Conservation (phyloP, 1,139 yeast genomes). For the Geotrichum cucujoidarum region DNA sequence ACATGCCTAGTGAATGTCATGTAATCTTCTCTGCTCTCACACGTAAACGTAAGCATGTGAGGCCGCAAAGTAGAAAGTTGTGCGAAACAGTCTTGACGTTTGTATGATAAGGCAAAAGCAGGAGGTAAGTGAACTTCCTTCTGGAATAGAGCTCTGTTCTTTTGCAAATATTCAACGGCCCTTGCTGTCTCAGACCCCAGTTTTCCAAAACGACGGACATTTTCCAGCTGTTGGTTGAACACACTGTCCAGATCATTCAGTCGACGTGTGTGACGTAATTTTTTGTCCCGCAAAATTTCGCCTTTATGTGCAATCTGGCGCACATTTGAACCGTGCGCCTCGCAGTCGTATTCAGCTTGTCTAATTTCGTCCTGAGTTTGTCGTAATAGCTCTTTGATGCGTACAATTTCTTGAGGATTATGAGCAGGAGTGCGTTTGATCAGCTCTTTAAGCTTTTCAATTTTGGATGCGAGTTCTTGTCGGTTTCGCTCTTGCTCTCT, state of each 20-base stretch:
- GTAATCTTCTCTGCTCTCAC: constrained; percentile 43
- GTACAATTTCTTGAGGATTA: constrained; percentile 5
- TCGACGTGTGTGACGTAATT: neutral
- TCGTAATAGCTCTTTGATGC: constrained; percentile 1
- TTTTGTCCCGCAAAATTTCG: constrained; percentile 13
- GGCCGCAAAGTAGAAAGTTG: constrained; percentile 51
- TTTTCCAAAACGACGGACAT: constrained; percentile 21
- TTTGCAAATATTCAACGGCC: constrained; percentile 43
- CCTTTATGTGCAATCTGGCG: constrained; percentile 37
- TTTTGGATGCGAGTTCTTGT: neutral
- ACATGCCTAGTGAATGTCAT: constrained; percentile 41
- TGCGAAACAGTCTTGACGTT: constrained; percentile 45
- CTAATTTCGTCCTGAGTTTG: constrained; percentile 20
- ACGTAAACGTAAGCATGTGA: constrained; percentile 54
- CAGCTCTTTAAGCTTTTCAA: neutral
- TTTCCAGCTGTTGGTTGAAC: constrained; percentile 23
- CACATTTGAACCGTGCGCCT: constrained; percentile 43
- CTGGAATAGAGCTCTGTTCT: constrained; percentile 37
- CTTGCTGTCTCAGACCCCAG: constrained; percentile 21
- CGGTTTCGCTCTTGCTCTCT: neutral
- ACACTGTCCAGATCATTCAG: constrained; percentile 23
- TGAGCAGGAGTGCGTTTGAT: neutral
- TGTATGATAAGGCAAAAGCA: constrained; percentile 56
- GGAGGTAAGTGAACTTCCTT: constrained; percentile 68
- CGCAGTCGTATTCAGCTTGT: constrained; percentile 40